These are phyloP conservation scores for Leccinum disarticulatum DNA, from an alignment of 768 basidiomycete species.

Conservation along the genomic window DNA sequence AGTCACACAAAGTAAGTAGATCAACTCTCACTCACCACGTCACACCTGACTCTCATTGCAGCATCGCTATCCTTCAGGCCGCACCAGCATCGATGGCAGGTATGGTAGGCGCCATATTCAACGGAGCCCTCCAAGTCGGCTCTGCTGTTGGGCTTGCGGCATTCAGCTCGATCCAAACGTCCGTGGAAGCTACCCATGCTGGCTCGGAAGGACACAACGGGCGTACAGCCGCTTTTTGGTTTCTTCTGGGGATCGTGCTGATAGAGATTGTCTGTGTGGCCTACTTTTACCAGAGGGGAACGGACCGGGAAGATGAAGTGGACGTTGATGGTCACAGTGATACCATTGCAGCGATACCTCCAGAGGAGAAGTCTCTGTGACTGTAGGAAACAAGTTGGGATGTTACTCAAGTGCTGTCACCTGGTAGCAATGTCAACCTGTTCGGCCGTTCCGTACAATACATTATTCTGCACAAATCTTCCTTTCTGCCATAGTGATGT, in stretches of 20 bases:
- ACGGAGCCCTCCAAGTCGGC: conserved; percentile 52
- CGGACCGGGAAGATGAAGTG: conserved; percentile 10
- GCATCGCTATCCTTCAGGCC: conserved; percentile 51
- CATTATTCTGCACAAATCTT: too few species aligned
- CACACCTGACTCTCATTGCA: background rate
- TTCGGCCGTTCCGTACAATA: too few species aligned
- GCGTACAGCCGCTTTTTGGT: conserved; percentile 47
- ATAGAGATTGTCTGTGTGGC: conserved; percentile 34
- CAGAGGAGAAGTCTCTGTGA: background rate
- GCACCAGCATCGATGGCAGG: conserved; percentile 51
- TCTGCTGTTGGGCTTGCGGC: conserved; percentile 51
- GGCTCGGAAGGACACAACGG: conserved; percentile 37
- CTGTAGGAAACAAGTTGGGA: background rate
- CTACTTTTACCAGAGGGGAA: conserved; percentile 35
- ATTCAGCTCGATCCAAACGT: conserved; percentile 48
- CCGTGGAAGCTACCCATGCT: conserved; percentile 37
- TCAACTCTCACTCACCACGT: background rate
- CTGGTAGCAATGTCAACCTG: too few species aligned
- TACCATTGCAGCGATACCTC: background rate
- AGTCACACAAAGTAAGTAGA: conserved; percentile 47
- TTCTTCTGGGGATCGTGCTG: conserved; percentile 37
- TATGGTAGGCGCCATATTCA: conserved; percentile 56
- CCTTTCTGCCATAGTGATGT: too few species aligned
- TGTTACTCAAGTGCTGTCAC: too few species aligned
- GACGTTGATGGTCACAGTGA: background rate